Evolutionary conservation across 2,329 filamentous ascomycete species (phyloP).

Genomic region (Aspergillus jensenii): DNA sequence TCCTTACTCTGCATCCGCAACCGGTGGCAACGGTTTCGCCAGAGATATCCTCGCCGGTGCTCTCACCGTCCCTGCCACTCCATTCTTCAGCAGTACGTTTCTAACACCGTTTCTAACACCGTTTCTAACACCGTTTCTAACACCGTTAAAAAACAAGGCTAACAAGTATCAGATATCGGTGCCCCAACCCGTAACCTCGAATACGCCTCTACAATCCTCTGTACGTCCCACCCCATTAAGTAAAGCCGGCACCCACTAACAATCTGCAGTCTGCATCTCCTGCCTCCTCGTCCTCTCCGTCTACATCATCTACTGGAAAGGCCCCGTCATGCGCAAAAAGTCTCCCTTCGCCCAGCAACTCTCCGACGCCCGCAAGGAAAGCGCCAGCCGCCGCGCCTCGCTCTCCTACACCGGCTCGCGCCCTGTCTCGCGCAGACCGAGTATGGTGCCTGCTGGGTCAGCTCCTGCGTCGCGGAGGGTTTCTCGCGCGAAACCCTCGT

Average conservation of each 20-base stretch:
- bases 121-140: not conserved
- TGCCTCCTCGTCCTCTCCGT: constrained; percentile 62
- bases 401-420: no score
- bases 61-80: constrained; percentile 60
- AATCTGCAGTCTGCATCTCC: constrained; percentile 51
- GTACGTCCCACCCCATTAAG: constrained; percentile 24
- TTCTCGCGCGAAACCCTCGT: no score
- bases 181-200: constrained; percentile 53
- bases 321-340: constrained; percentile 57
- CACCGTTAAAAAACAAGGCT: not conserved
- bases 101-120: not conserved
- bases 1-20: constrained; percentile 64
- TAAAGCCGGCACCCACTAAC: no score
- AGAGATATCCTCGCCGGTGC: constrained; percentile 66
- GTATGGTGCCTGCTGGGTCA: no score
- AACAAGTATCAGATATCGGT: constrained; percentile 49
- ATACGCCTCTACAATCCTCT: constrained; percentile 64
- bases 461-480: no score
- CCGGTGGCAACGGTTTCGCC: constrained; percentile 67
- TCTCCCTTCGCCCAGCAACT: constrained; percentile 67
- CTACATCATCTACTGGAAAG: constrained; percentile 67
- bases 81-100: constrained; percentile 45
- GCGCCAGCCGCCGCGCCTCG: no score
- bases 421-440: no score
- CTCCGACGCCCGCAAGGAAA: constrained; percentile 38